Evolutionary conservation across 2,329 filamentous ascomycete species (phyloP), one percentile per base, ranked within the genome.

Genomic region (Hypocreales sp.): DNA sequence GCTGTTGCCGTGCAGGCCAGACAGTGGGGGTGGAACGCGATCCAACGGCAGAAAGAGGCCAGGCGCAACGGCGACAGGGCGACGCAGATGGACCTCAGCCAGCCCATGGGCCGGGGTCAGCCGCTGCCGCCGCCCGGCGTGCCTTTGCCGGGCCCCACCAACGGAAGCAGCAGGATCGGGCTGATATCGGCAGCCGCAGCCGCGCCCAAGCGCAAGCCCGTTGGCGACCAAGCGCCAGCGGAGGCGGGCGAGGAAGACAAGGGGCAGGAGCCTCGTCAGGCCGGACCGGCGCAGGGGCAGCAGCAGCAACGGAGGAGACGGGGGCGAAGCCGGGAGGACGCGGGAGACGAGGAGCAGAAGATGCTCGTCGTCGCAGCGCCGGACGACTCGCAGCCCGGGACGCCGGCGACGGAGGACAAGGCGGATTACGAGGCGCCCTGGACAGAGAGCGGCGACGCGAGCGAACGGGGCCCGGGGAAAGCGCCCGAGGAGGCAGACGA

Each of bases 71-170:
- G 40, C 10, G 51, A 55, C 4, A 42, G 44, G 12, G 32, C 36
- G 15, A 41, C 31, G 15, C 46, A 45, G 7, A 46, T 70, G 34
- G 48, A 71, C 52, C 37, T 67, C 32, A 53, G 48, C 36, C 69
- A 81, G 40, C 83, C 83, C 2, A 83, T 92, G 58, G 84, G 84
- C 2, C 68, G 83, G 21, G 83, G 83, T 0, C 76, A 79, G 39
- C 83, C 83, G 1, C 58, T 92, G 12, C 83, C 82, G 25, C 82
- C 83, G 7, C 80, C 79, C 3, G 84, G 83, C 3, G 74, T 67
- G 24, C 83, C 84, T 4, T 61, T 92, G 2, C 83, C 84, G 5
- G 44, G 50, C 2, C 69, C 61, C 22, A 77, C 76, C 1, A 69
- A 73, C 20, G 67, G 61, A 29, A 66, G 60, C 31, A 64, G 68